Conservation (phyloP, 345 rosid genomes). For the Brassica cretica region DNA sequence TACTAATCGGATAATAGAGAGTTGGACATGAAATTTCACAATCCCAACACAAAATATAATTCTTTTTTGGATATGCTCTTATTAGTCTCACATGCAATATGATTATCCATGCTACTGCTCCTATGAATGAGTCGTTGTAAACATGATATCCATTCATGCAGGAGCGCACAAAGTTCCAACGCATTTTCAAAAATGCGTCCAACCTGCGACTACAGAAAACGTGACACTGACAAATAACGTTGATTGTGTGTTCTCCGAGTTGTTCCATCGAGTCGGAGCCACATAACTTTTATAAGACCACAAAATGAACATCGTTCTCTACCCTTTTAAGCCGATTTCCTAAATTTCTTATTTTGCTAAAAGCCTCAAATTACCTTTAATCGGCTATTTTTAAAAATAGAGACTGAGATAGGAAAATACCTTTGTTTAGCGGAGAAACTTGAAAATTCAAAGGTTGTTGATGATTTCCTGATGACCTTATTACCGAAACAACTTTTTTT, state of each 20-base stretch:
- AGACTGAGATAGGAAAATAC: slow-evolving; percentile 3
- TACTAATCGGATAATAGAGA: too few relatives aligned
- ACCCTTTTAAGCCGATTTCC: background rate
- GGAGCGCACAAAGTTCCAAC: background rate
- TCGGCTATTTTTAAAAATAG: background rate
- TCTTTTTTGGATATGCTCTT: too few relatives aligned
- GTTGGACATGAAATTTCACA: too few relatives aligned
- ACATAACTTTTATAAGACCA: background rate
- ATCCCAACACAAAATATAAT: too few relatives aligned
- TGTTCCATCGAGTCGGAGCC: background rate
- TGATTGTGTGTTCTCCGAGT: background rate
- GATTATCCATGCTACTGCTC: background rate
- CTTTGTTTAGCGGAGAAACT: background rate
- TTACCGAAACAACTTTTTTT: background rate
- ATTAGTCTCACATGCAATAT: background rate
- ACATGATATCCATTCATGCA: background rate
- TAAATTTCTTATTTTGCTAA: background rate
- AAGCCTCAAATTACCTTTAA: background rate
- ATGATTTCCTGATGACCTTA: background rate
- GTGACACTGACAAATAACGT: background rate
- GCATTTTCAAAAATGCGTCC: background rate
- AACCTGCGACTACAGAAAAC: background rate
- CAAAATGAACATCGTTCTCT: slow-evolving; percentile 10
- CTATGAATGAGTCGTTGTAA: background rate
- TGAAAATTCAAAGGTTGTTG: slow-evolving; percentile 18